phyloP scores from a whole-genome alignment of 805 yeast genomes.

The Cyberlindnera americana region DNA sequence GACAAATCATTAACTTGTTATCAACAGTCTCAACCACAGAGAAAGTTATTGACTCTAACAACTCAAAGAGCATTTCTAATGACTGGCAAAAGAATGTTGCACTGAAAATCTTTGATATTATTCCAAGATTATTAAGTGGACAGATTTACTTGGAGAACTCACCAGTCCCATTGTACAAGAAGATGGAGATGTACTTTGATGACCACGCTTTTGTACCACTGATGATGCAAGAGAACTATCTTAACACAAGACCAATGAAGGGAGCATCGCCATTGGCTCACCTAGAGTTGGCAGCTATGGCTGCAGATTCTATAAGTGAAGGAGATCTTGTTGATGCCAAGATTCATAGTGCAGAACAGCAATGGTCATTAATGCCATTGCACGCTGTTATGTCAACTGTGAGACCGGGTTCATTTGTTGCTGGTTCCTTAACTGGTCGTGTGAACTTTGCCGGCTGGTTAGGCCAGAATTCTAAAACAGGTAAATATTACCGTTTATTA shows the following conservation, averaged over 20 bases:
- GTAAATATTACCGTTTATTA: conserved; percentile 71
- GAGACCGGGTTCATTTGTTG: conserved; percentile 68
- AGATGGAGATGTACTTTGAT: conserved; percentile 85
- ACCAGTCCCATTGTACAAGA: conserved; percentile 65
- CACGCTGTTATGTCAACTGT: conserved; percentile 87
- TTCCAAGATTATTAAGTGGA: conserved; percentile 61
- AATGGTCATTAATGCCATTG: conserved; percentile 89
- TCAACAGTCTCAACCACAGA: conserved; percentile 81
- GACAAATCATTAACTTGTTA: conserved; percentile 88
- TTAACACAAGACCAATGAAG: conserved; percentile 56
- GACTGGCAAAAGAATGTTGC: conserved; percentile 90
- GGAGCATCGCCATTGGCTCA: conserved; percentile 45
- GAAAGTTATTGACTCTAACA: conserved; percentile 55
- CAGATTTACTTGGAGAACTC: conserved; percentile 52
- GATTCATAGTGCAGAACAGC: conserved; percentile 88
- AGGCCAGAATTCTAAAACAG: conserved; percentile 83
- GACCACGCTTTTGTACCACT: conserved; percentile 93
- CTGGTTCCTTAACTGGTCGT: conserved; percentile 67
- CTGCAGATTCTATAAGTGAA: conserved; percentile 84
- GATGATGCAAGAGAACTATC: conserved; percentile 94
- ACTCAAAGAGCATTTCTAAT: conserved; percentile 56
- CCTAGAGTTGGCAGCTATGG: conserved; percentile 62
- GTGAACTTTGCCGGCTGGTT: conserved; percentile 81
- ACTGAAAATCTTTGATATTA: conserved; percentile 88
- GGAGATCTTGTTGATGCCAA: conserved; percentile 77